A percentile compares a stretch with the other conserved stretches of the same genome.
Evolutionary conservation across 179 eudicot species (phyloP).

Genomic region (Beta corolliflora): DNA sequence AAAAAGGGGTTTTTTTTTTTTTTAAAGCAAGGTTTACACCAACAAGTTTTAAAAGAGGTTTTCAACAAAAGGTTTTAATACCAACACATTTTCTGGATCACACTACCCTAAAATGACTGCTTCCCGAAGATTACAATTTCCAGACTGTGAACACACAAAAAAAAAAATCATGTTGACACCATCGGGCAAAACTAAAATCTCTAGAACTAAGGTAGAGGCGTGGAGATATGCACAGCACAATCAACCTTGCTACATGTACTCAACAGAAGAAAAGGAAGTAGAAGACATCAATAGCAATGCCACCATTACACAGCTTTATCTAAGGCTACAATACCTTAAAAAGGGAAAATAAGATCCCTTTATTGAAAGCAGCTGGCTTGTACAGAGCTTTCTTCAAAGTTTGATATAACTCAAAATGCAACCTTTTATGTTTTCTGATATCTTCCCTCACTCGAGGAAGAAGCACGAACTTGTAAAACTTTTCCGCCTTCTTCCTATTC

Average conservation of each 20-base stretch:
- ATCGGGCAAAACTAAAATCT: background rate
- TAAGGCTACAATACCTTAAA: constrained; percentile 59
- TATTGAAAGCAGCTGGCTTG: constrained; percentile 95
- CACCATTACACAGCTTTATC: background rate
- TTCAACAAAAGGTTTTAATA: too few species aligned
- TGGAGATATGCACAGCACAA: background rate
- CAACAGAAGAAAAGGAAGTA: background rate
- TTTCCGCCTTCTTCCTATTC: constrained; percentile 75
- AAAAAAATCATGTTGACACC: background rate
- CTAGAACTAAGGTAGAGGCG: background rate
- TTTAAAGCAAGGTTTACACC: too few species aligned
- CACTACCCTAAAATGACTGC: constrained; percentile 92
- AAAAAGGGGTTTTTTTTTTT: too few species aligned
- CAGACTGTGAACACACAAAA: constrained; percentile 55
- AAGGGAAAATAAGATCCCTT: constrained; percentile 83
- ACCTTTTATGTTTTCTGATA: constrained; percentile 70
- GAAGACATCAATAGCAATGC: background rate
- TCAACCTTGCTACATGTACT: background rate
- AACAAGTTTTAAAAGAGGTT: too few species aligned
- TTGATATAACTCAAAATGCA: constrained; percentile 78
- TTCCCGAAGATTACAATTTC: constrained; percentile 81
- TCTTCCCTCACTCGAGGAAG: constrained; percentile 87
- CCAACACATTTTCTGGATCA: too few species aligned
- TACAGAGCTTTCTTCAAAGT: constrained; percentile 77
- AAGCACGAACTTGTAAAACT: constrained; percentile 78